phyloP scores from a whole-genome alignment of 495 filamentous ascomycete genomes.

The Pseudevernia furfuracea region DNA sequence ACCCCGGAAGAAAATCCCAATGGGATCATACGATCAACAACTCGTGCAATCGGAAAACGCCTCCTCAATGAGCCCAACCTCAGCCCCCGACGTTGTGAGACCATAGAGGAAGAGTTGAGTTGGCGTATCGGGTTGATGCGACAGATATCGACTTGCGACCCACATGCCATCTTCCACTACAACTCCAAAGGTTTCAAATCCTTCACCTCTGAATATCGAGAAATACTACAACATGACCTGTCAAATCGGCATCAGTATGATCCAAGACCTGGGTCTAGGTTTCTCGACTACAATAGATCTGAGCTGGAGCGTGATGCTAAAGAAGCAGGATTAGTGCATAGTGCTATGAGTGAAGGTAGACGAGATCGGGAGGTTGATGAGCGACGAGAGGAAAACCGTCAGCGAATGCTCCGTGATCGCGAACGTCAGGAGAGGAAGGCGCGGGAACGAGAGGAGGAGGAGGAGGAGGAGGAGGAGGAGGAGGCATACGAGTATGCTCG shows the following conservation, averaged over 20 bases:
- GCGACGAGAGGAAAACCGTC: no score
- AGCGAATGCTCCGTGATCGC: no score
- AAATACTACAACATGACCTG: no score
- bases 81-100: background rate
- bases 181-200: background rate
- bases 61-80: background rate
- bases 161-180: background rate
- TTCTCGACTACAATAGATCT: background rate
- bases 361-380: no score
- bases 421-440: no score
- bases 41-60: background rate
- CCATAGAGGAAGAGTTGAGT: background rate
- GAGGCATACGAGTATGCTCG: no score
- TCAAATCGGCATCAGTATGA: no score
- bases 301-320: background rate
- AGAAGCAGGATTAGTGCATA: background rate
- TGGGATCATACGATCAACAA: background rate
- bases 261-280: background rate
- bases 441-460: no score
- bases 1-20: background rate
- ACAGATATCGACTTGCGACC: background rate
- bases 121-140: background rate
- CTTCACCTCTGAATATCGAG: background rate
- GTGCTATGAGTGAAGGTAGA: no score
- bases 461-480: no score